Evolutionary conservation across 352 stramenopile genomes (phyloP).

Genomic region (Pythium oligandrum): DNA sequence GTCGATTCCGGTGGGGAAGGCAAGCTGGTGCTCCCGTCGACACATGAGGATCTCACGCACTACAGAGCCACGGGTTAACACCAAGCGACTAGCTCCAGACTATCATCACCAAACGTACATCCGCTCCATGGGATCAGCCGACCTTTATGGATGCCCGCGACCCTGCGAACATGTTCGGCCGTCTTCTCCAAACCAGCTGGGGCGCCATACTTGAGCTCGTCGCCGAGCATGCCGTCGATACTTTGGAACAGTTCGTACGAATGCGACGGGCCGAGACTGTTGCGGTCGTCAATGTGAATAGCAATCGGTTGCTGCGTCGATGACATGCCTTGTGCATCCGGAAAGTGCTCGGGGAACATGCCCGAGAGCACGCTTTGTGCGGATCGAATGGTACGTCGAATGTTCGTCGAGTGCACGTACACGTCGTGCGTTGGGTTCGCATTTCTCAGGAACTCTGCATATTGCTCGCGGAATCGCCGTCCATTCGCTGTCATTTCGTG

Average conservation of each 20-base stretch:
- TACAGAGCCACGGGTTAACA: slow-evolving; percentile 11
- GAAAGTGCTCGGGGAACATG: slow-evolving; percentile 56
- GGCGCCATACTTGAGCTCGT: slow-evolving; percentile 46
- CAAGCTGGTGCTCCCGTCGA: slow-evolving; percentile 47
- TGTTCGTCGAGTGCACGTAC: slow-evolving; percentile 77
- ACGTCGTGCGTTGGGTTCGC: slow-evolving; percentile 34
- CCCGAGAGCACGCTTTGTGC: slow-evolving; percentile 63
- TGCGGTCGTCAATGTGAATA: slow-evolving; percentile 47
- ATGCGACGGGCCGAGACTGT: slow-evolving; percentile 51
- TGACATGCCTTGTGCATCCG: slow-evolving; percentile 1
- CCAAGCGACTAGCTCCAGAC: not conserved
- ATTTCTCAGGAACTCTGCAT: slow-evolving; percentile 30
- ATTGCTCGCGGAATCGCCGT: slow-evolving; percentile 31
- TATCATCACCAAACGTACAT: slow-evolving; percentile 28
- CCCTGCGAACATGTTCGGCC: slow-evolving; percentile 31
- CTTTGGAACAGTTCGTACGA: slow-evolving; percentile 60
- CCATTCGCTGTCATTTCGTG: slow-evolving; percentile 59
- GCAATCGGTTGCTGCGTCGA: slow-evolving; percentile 16
- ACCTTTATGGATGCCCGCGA: slow-evolving; percentile 31
- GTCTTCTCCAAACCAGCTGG: slow-evolving; percentile 33
- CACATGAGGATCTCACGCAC: slow-evolving; percentile 75
- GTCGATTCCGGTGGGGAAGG: slow-evolving; percentile 48
- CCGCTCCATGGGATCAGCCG: slow-evolving; percentile 60
- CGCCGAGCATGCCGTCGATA: slow-evolving; percentile 39
- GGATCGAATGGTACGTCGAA: slow-evolving; percentile 65